phyloP scores from a whole-genome alignment of 2,329 filamentous ascomycete species.

The Corynespora cassiicola region DNA sequence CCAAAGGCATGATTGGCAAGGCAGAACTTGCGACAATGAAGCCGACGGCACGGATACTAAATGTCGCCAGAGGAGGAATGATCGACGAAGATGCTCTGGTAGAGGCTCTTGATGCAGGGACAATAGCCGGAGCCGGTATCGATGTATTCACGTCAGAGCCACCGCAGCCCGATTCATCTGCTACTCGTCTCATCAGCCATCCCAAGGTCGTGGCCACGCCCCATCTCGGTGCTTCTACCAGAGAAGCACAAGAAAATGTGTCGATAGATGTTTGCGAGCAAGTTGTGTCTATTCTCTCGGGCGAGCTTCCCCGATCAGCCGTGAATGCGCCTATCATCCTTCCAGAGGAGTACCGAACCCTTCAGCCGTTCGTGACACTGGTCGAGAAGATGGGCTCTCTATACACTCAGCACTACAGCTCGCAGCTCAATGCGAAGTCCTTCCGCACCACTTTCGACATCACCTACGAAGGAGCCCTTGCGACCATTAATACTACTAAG shows the following conservation, averaged over 20 bases:
- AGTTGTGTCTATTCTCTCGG: conserved; percentile 74
- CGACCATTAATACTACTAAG: conserved; percentile 74
- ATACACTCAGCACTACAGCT: conserved; percentile 77
- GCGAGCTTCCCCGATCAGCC: conserved; percentile 75
- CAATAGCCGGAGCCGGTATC: conserved; percentile 77
- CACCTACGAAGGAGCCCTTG: conserved; percentile 77
- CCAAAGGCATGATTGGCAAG: conserved; percentile 74
- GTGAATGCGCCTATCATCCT: conserved; percentile 84
- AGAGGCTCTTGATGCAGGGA: conserved; percentile 71
- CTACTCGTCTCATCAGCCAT: conserved; percentile 70
- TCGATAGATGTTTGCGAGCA: conserved; percentile 84
- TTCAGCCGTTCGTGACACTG: conserved; percentile 77
- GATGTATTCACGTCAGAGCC: conserved; percentile 84
- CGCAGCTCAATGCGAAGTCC: conserved; percentile 38
- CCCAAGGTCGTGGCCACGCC: conserved; percentile 78
- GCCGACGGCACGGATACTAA: conserved; percentile 73
- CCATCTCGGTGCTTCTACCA: conserved; percentile 79
- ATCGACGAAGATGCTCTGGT: conserved; percentile 79
- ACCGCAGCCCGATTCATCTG: conserved; percentile 63
- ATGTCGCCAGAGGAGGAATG: conserved; percentile 80
- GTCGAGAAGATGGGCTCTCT: conserved; percentile 81
- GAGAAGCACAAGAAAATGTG: conserved; percentile 85
- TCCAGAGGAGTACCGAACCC: conserved; percentile 78
- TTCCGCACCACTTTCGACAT: conserved; percentile 76
- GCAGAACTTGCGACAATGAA: conserved; percentile 75